These are phyloP conservation scores for Dendrobium catenatum DNA, from an alignment of 106 monocot species.

Conservation along the genomic window DNA sequence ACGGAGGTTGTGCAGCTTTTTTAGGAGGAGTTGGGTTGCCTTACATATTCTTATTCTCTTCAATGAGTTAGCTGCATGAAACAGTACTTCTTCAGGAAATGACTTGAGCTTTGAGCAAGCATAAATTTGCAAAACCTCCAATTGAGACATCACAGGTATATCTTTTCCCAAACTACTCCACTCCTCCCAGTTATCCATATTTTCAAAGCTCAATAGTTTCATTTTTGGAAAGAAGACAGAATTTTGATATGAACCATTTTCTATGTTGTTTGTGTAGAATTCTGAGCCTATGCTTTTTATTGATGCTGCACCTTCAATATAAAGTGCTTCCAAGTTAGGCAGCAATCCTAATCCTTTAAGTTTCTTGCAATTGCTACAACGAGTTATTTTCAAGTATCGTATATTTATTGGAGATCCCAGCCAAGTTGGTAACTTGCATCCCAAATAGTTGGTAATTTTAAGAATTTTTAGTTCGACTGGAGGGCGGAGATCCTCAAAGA, in stretches of 20 bases:
- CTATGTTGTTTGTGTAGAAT: background rate
- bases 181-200: background rate
- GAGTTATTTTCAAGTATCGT: background rate
- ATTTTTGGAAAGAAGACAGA: background rate
- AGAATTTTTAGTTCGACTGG: conserved; percentile 9
- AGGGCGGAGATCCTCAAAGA: conserved; percentile 19
- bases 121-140: background rate
- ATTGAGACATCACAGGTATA: background rate
- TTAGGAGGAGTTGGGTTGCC: background rate
- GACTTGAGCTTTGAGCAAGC: conserved; percentile 2
- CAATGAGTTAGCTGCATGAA: background rate
- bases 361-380: background rate
- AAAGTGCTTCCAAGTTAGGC: background rate
- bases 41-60: background rate
- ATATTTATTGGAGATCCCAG: background rate
- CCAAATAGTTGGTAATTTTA: conserved; percentile 12
- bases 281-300: background rate
- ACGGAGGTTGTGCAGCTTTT: background rate
- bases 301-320: background rate
- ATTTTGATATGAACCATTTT: background rate
- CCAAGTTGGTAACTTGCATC: conserved; percentile 10
- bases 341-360: background rate
- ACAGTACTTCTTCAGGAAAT: conserved; percentile 9
- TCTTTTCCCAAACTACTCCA: background rate
- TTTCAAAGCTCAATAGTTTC: background rate